Evolutionary conservation across 179 eudicot genomes (phyloP), one percentile per base, ranked within the genome.

Genomic region (Silene noctiflora): DNA sequence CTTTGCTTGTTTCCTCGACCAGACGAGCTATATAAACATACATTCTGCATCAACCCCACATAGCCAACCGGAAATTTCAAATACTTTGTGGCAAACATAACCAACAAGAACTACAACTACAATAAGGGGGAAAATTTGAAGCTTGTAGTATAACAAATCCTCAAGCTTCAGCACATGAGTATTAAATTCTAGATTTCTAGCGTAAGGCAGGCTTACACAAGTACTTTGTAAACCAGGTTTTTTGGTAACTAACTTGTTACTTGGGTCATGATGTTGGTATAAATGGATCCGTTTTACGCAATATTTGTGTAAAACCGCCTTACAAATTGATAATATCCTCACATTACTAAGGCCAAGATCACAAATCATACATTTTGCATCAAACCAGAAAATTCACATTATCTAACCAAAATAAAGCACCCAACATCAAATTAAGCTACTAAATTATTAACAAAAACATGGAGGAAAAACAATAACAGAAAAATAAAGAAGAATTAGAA

Each of bases 321-420:
- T 42, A 42, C 48, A 42, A 1, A 42, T 42, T 42, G 12, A 42
- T 42, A 9, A 42, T 0, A 9, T 9, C 11, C 48, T 42, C 48
- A 42, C 48, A 42, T 61, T 67, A 0, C 24, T 13, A 63, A 80
- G 29, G 1, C n/a, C 69, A 76, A 35, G 6, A 76, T 42, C 19
- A 73, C 31, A 20, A 81, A 6, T 44, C 65, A 27, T 8, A 48
- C 64, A 81, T 25, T 68, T 64, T 69, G 46, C 82, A 78, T 33
- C 58, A 33, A 73, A 69, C 24, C 70, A 73, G 17, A 14, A 73
- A 62, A 59, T 75, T 76, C 74, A 63, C 81, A 82, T 61, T 1
- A 61, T 65, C 61, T 20, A 76, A 31, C 61, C 59, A 72, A 60
- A 65, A 21, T 4, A 13, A 66, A n/a, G 22, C 19, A 67, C 27